Evolutionary conservation across 352 stramenopile genomes (phyloP).

Genomic region (Globisporangium rhizosaccharum): DNA sequence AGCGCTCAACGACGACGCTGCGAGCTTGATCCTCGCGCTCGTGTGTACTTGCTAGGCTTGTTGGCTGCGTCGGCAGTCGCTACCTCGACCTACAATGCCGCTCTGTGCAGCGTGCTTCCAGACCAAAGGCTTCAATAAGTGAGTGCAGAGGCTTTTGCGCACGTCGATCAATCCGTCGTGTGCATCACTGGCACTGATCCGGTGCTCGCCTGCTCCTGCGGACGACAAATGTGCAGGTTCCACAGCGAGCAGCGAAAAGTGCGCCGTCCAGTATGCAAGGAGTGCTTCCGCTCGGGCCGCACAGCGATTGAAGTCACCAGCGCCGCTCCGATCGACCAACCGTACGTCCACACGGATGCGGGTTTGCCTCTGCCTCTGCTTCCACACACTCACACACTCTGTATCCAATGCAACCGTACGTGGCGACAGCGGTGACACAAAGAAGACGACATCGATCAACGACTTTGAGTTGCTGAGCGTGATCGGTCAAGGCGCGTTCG

Average conservation of each 20-base stretch:
- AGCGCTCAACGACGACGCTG: no score
- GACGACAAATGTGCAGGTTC: constrained; percentile 29
- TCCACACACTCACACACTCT: neutral
- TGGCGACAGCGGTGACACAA: constrained; percentile 8
- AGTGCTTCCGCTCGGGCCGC: constrained; percentile 53
- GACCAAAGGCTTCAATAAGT: constrained; percentile 82
- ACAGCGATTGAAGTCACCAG: constrained; percentile 5
- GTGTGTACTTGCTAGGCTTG: neutral
- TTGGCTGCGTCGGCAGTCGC: neutral
- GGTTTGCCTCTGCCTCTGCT: neutral
- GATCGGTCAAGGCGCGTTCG: constrained; percentile 88
- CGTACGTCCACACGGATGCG: constrained; percentile 3
- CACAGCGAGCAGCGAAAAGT: constrained; percentile 45
- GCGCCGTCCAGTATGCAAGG: constrained; percentile 60
- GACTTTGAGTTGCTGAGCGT: constrained; percentile 98
- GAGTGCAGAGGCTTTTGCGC: neutral
- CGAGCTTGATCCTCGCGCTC: neutral
- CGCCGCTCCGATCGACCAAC: constrained; percentile 2
- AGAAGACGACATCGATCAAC: constrained; percentile 67
- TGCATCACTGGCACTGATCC: neutral
- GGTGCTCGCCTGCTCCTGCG: neutral
- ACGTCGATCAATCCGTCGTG: neutral
- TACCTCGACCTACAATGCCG: constrained; percentile 30
- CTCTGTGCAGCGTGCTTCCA: constrained; percentile 65
- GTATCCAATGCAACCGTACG: no score